Evolutionary conservation across 768 basidiomycete genomes (phyloP).

Genomic region (Psilocybe tampanensis): DNA sequence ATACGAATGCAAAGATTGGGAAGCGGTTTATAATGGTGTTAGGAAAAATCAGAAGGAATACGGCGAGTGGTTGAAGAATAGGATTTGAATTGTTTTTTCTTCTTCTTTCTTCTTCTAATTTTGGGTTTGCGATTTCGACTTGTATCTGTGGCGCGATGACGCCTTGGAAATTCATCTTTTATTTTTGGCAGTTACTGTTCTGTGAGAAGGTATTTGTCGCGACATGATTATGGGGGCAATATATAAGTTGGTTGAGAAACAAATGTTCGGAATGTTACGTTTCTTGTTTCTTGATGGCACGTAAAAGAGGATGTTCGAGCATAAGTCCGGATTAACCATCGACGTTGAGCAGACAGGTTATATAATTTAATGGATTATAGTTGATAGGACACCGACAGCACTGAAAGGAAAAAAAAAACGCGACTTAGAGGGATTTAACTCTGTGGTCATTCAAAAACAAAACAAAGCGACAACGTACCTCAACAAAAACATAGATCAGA

Average conservation of each 20-base stretch:
- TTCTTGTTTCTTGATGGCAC: background rate
- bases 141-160: background rate
- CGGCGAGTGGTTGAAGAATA: conserved; percentile 15
- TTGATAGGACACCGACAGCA: background rate
- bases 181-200: background rate
- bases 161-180: background rate
- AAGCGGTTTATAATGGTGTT: conserved; percentile 31
- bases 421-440: background rate
- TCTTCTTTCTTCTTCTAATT: background rate
- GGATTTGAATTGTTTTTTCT: background rate
- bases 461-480: conserved; percentile 10
- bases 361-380: background rate
- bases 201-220: background rate
- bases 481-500: conserved; percentile 17
- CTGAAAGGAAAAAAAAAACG: background rate
- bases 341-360: conserved; percentile 7
- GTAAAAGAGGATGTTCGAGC: conserved; percentile 4
- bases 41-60: conserved; percentile 28
- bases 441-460: background rate
- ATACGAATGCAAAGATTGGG: conserved; percentile 38
- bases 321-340: conserved; percentile 7
- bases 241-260: background rate
- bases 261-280: background rate
- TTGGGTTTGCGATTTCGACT: background rate
- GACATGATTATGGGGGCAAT: conserved; percentile 1